Conservation (phyloP, 2,329 filamentous ascomycete species). For the Diaporthe nobilis region DNA sequence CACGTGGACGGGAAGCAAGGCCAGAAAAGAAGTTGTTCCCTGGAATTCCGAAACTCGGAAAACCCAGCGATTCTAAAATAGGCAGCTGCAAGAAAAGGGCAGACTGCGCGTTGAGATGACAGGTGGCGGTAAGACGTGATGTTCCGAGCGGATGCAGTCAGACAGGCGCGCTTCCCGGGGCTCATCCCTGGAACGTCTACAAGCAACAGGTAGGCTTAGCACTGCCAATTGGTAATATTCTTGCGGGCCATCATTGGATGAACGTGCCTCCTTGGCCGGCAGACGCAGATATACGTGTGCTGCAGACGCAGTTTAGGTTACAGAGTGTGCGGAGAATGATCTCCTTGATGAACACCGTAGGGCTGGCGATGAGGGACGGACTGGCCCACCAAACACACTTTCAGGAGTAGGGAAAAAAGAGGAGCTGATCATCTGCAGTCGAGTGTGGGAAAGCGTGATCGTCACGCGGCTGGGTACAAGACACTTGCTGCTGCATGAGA, state of each 20-base stretch:
- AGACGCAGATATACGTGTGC: not conserved
- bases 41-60: not conserved
- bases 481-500: conserved; percentile 13
- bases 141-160: conserved; percentile 15
- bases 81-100: conserved; percentile 5
- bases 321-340: conserved; percentile 21
- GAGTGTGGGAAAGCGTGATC: conserved; percentile 2
- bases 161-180: not conserved
- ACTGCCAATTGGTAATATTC: not conserved
- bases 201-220: not conserved
- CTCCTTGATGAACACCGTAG: conserved; percentile 20
- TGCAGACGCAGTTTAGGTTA: not conserved
- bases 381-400: conserved; percentile 22
- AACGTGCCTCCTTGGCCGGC: not conserved
- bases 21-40: not conserved
- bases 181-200: not conserved
- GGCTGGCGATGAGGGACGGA: conserved; percentile 19
- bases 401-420: conserved; percentile 18
- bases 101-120: conserved; percentile 14
- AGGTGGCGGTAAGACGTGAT: conserved; percentile 27
- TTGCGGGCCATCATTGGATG: not conserved
- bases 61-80: not conserved
- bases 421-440: conserved; percentile 15
- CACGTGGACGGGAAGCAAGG: conserved; percentile 25
- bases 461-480: conserved; percentile 8